Base-by-base conservation (phyloP, 2,329 filamentous ascomycete genomes). In the Claviceps citrina region DNA sequence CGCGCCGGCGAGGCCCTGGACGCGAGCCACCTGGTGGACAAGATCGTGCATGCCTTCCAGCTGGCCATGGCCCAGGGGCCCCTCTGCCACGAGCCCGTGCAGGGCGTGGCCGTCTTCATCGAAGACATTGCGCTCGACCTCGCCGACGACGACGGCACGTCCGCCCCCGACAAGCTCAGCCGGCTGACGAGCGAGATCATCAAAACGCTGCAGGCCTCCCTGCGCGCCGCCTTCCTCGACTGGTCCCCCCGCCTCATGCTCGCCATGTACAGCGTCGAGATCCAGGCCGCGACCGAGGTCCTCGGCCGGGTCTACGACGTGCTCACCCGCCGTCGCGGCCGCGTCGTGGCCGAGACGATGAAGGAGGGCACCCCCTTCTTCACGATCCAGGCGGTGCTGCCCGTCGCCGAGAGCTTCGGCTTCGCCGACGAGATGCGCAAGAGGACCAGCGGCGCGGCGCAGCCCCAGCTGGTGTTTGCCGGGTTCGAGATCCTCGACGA, bases 361-460 rank as follows among this genome's bases (percentile, higher is more conserved):
- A 93, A 94, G 52, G 86, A 94, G 55, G 89, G 91, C 19, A 94
- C 85, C 0, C 87, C 89, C 1, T 96, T 95, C 63, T 98, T 94
- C 68, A 94, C 85, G 4, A 93, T 98, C 56, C 73, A 81, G 39
- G 83, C 87, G 0, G 70, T 87, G 2, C 71, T 98, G 5, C 91
- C 91, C 1, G 91, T 94, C 0, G 89, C 86, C 16, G 87, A 95
- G 61, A 91, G 83, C 7, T 98, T 98, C 57, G 91, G 91, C 1
- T 98, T 98, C 64, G 76, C 77, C 4, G 91, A 96, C 55, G 91
- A 98, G 62, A 96, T 98, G 64, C 78, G 91, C 43, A 96, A 96
- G 64, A 75, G 87, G 6, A 94, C 86, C 1, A 86, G 80, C 6
- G 91, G 91, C 3, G 84, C 83, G 3, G 91, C 91, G 1, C 82